These are phyloP conservation scores for Coemansia sp. DNA, from an alignment of 192 early-diverging fungal species.

Conservation along the genomic window DNA sequence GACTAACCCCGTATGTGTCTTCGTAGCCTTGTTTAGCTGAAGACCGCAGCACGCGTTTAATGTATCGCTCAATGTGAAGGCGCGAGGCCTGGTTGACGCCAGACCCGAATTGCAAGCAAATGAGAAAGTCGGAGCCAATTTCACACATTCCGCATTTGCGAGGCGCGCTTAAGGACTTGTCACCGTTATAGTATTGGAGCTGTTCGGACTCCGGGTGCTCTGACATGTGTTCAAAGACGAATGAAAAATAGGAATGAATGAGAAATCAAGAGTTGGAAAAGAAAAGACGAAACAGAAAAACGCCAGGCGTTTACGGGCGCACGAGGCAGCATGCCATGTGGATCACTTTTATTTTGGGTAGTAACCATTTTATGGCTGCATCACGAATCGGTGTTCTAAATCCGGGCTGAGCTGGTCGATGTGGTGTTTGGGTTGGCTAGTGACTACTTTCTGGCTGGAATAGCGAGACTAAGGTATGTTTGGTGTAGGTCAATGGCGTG, in stretches of 20 bases:
- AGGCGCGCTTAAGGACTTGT: neutral
- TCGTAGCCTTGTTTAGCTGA: neutral
- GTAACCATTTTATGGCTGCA: too few relatives aligned
- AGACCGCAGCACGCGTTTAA: conserved; percentile 19
- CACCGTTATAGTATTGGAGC: neutral
- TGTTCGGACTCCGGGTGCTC: neutral
- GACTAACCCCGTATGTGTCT: neutral
- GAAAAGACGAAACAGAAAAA: too few relatives aligned
- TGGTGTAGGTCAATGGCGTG: too few relatives aligned
- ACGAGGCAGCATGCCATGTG: too few relatives aligned
- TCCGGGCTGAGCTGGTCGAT: too few relatives aligned
- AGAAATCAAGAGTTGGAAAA: too few relatives aligned
- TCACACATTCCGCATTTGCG: conserved; percentile 19
- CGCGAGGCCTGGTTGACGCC: conserved; percentile 10
- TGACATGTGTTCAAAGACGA: neutral
- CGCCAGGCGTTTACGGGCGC: too few relatives aligned
- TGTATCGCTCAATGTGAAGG: conserved; percentile 32
- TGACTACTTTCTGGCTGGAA: too few relatives aligned
- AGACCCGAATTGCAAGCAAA: conserved; percentile 37
- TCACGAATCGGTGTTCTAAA: too few relatives aligned
- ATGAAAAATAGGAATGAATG: neutral
- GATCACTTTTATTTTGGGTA: too few relatives aligned
- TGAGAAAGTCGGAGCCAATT: conserved; percentile 26
- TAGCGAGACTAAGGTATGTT: too few relatives aligned
- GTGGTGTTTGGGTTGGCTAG: too few relatives aligned